Conservation (phyloP, 2,329 filamentous ascomycete species). For the Chrysoporthe cubensis region DNA sequence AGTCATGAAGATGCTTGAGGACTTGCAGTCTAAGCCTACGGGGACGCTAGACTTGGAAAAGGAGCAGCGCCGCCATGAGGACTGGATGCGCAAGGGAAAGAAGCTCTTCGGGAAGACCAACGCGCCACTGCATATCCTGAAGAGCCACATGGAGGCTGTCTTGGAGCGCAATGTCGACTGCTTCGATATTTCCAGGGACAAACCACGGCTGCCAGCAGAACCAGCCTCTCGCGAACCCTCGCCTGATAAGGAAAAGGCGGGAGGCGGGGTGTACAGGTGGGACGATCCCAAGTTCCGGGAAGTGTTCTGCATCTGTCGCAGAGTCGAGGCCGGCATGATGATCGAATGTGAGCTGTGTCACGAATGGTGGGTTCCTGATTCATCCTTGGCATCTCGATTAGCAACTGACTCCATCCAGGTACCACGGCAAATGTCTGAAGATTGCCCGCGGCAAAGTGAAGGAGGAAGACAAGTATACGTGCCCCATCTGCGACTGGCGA, state of each 20-base stretch:
- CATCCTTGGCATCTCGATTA: not conserved
- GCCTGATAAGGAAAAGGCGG: constrained; percentile 45
- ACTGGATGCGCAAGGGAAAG: constrained; percentile 99
- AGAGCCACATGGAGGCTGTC: constrained; percentile 92
- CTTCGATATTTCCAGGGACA: constrained; percentile 84
- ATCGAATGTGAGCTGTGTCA: constrained; percentile 98
- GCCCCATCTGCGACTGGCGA: constrained; percentile 96
- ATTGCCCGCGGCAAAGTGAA: constrained; percentile 97
- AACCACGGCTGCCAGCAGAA: constrained; percentile 86
- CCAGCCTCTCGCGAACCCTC: constrained; percentile 83
- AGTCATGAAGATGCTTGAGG: constrained; percentile 83
- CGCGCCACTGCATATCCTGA: constrained; percentile 92
- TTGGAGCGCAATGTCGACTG: constrained; percentile 87
- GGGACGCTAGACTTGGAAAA: constrained; percentile 93
- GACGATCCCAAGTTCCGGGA: constrained; percentile 69
- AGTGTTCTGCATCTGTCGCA: constrained; percentile 96
- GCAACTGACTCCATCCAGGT: constrained; percentile 57
- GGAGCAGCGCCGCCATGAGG: constrained; percentile 92
- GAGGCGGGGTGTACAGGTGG: constrained; percentile 56
- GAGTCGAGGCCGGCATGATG: constrained; percentile 96
- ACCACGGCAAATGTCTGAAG: constrained; percentile 97
- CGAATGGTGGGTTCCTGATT: constrained; percentile 74
- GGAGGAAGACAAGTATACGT: constrained; percentile 97
- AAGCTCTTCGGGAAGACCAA: constrained; percentile 98
- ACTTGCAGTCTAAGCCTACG: constrained; percentile 88